Evolutionary conservation across 2,329 filamentous ascomycete species (phyloP), one percentile per base, ranked within the genome.

Genomic region (Ambrosiella beaveri): DNA sequence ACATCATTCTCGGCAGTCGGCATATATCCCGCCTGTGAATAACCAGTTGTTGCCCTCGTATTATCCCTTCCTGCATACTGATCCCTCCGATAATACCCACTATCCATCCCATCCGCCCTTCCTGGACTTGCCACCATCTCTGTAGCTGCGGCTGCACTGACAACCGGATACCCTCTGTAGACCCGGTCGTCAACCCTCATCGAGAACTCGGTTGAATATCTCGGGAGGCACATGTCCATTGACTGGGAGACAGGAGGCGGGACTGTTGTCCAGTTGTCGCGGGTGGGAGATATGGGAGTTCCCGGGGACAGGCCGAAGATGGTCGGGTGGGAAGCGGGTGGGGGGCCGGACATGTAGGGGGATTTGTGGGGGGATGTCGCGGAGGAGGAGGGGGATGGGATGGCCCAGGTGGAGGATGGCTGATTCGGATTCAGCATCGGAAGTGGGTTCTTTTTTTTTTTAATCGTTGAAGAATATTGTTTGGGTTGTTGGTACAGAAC

Each of bases 391-490:
- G 51, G 52, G 38, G 52, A 54, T n/a, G 52, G 52, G 15, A 40
- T 54, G 19, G 52, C 52, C 52, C 52, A 54, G 38, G n/a, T 54
- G 15, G 52, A 41, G 15, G 38, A 12, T 41, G n/a, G 52, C n/a
- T 54, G 52, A 38, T 54, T 38, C 17, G 52, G 15, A 19, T 37
- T 38, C 12, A 52, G 50, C 50, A 58, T 58, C 35, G n/a, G 35
- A 8, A 51, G 55, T 8, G 4, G 41, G 13, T 27, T 27, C 27
- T 27, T 27, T 27, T 27, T 27, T 27, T 27, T 27, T 27, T 27
- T 27, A 27, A 27, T 27, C 27, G 3, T 27, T 27, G 27, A 27
- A 27, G 27, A 27, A 4, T 41, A 6, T 41, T 41, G 39, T 41
- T 41, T 11, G 11, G 11, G 39, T 41, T 6, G 39, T 41, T 6